Percentiles rank a stretch among this genome's conserved stretches.
Evolutionary conservation across 352 stramenopile genomes (phyloP).

Genomic region (Pythium insidiosum): DNA sequence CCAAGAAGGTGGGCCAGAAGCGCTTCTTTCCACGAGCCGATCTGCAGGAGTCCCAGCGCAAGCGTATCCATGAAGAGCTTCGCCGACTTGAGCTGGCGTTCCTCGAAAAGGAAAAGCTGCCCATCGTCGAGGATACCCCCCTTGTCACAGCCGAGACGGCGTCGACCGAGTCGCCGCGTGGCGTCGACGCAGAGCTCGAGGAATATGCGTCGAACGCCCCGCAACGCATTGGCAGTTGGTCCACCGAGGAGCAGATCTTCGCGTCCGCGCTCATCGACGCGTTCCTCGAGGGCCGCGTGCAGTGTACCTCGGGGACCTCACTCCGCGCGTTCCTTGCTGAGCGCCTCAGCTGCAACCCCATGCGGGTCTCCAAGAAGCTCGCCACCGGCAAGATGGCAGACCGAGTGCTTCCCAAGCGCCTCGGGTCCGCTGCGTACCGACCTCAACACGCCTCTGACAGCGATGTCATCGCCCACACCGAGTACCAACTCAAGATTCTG

Average conservation of each 20-base stretch:
- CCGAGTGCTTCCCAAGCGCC: constrained; percentile 6
- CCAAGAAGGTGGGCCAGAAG: constrained; percentile 17
- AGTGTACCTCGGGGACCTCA: constrained; percentile 68
- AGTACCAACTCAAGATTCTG: not conserved
- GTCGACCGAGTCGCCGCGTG: too few species aligned
- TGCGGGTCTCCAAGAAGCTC: constrained; percentile 93
- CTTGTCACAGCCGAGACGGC: too few species aligned
- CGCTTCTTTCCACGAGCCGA: constrained; percentile 8
- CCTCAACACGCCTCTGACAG: not conserved
- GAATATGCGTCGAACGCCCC: too few species aligned
- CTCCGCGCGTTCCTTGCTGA: constrained; percentile 83
- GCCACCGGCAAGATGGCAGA: constrained; percentile 19
- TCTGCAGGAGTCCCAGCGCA: not conserved
- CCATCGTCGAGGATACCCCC: not conserved
- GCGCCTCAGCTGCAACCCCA: constrained; percentile 88
- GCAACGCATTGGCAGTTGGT: too few species aligned
- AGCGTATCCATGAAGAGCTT: constrained; percentile 1
- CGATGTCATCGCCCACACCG: not conserved
- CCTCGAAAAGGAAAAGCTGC: constrained; percentile 1
- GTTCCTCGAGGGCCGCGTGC: constrained; percentile 75
- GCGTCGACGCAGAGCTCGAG: too few species aligned
- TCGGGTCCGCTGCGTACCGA: constrained; percentile 3
- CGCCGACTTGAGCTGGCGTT: not conserved
- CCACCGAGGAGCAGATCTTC: constrained; percentile 51
- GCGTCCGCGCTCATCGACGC: constrained; percentile 79